Percentiles rank a stretch among this genome's conserved stretches.
Evolutionary conservation across 2,329 filamentous ascomycete species (phyloP).

Genomic region (Colletotrichum scovillei): DNA sequence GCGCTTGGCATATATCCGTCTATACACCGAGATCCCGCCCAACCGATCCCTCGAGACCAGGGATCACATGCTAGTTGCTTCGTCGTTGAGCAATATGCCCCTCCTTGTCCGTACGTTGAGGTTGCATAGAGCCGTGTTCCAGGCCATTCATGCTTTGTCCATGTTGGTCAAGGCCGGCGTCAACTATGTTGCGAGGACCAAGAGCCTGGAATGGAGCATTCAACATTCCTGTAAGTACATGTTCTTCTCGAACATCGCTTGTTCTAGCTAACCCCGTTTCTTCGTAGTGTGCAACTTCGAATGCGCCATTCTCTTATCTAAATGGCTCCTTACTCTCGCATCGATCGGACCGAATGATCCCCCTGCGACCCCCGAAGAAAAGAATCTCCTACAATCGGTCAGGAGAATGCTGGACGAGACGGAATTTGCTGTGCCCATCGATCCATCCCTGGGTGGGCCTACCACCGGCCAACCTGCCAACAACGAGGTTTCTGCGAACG

Average conservation of each 20-base stretch:
- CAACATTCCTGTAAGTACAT: slow-evolving; percentile 66
- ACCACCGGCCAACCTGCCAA: slow-evolving; percentile 49
- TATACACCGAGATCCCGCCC: slow-evolving; percentile 74
- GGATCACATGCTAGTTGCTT: slow-evolving; percentile 71
- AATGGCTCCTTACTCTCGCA: slow-evolving; percentile 69
- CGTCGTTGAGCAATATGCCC: slow-evolving; percentile 68
- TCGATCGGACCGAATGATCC: slow-evolving; percentile 62
- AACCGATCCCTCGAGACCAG: slow-evolving; percentile 73
- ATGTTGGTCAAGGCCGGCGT: slow-evolving; percentile 74
- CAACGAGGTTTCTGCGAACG: slow-evolving; percentile 57
- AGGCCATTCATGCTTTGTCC: slow-evolving; percentile 75
- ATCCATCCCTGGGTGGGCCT: slow-evolving; percentile 62
- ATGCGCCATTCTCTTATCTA: slow-evolving; percentile 69
- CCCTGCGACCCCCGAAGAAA: slow-evolving; percentile 63
- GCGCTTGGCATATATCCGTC: slow-evolving; percentile 71
- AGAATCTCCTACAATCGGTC: slow-evolving; percentile 65
- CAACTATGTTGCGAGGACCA: slow-evolving; percentile 70
- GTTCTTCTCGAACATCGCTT: neutral
- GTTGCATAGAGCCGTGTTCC: slow-evolving; percentile 72
- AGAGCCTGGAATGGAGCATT: slow-evolving; percentile 72
- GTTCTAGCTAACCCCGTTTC: slow-evolving; percentile 35
- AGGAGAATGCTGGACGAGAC: slow-evolving; percentile 71
- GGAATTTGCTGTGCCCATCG: slow-evolving; percentile 70
- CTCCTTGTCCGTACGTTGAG: slow-evolving; percentile 68
- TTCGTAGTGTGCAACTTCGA: slow-evolving; percentile 68